Percentiles rank a stretch among this genome's conserved stretches.
These are phyloP conservation scores for Colletotrichum plurivorum DNA, from an alignment of 2,329 filamentous ascomycete species.

Conservation along the genomic window DNA sequence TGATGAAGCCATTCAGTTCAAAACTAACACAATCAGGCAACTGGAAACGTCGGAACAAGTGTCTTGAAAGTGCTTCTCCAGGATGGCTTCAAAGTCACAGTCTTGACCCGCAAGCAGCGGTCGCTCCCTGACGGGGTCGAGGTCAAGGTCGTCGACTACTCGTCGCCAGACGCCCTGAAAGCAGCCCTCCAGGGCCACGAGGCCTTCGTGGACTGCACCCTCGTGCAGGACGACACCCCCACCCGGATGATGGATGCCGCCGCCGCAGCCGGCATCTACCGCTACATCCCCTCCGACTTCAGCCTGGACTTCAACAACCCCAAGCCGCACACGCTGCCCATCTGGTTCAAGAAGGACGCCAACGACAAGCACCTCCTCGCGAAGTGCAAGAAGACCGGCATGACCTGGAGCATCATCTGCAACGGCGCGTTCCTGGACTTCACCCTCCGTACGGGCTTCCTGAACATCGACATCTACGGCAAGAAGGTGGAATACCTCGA, in stretches of 20 bases:
- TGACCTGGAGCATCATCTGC: slow-evolving; percentile 48
- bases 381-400: slow-evolving; percentile 17
- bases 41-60: slow-evolving; percentile 52
- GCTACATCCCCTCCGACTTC: slow-evolving; percentile 74
- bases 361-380: slow-evolving; percentile 17
- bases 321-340: slow-evolving; percentile 37
- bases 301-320: slow-evolving; percentile 51
- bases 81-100: slow-evolving; percentile 60
- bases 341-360: slow-evolving; percentile 42
- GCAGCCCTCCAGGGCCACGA: slow-evolving; percentile 69
- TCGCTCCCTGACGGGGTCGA: slow-evolving; percentile 50
- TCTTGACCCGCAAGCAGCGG: slow-evolving; percentile 62
- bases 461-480: slow-evolving; percentile 44
- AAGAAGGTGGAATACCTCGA: slow-evolving; percentile 42
- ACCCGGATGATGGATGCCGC: slow-evolving; percentile 68
- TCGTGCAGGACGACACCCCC: slow-evolving; percentile 54
- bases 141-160: slow-evolving; percentile 63
- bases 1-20: not conserved
- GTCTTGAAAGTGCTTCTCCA: slow-evolving; percentile 49
- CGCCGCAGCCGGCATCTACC: slow-evolving; percentile 70
- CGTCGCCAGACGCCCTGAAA: slow-evolving; percentile 61
- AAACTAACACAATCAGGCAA: slow-evolving; percentile 39
- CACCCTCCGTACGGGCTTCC: slow-evolving; percentile 42
- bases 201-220: slow-evolving; percentile 61
- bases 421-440: slow-evolving; percentile 50